Percentiles rank a stretch among this genome's conserved stretches.
These are phyloP conservation scores for Arthroderma sp. DNA, from an alignment of 2,329 filamentous ascomycete genomes.

Conservation along the genomic window DNA sequence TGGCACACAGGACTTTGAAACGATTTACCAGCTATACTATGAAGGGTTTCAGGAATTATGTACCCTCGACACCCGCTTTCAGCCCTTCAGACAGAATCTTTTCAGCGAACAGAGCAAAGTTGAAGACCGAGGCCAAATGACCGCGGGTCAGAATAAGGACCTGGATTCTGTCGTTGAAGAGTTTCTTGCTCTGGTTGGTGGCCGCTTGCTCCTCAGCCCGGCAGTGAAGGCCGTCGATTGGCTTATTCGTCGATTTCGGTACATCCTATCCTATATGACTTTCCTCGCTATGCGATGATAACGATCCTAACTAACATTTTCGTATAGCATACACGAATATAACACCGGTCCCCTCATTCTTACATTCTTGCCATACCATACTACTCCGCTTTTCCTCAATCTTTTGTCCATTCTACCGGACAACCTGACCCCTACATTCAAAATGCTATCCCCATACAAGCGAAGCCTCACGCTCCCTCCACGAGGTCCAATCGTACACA, in stretches of 20 bases:
- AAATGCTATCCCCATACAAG: constrained; percentile 78
- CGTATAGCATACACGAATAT: constrained; percentile 68
- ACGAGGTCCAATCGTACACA: constrained; percentile 69
- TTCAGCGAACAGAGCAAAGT: constrained; percentile 90
- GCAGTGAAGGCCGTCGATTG: constrained; percentile 89
- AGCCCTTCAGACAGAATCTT: constrained; percentile 60
- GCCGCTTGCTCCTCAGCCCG: constrained; percentile 68
- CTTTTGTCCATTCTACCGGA: constrained; percentile 76
- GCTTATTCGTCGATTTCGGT: constrained; percentile 85
- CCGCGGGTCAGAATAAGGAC: constrained; percentile 64
- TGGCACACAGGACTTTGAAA: constrained; percentile 78
- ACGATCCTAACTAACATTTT: background rate
- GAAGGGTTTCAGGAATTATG: constrained; percentile 90
- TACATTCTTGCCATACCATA: constrained; percentile 87
- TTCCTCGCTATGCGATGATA: background rate
- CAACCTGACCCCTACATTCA: constrained; percentile 59
- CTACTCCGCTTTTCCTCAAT: constrained; percentile 70
- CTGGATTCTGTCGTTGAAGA: constrained; percentile 65
- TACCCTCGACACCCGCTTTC: constrained; percentile 68
- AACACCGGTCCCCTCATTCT: constrained; percentile 68
- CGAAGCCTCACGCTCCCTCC: constrained; percentile 64
- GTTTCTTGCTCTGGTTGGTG: constrained; percentile 70
- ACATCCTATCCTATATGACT: constrained; percentile 20
- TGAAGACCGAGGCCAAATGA: constrained; percentile 79
- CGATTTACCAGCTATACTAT: constrained; percentile 71